Evolutionary conservation across 2,329 filamentous ascomycete species (phyloP).

Genomic region (Pseudocercospora fuligena): DNA sequence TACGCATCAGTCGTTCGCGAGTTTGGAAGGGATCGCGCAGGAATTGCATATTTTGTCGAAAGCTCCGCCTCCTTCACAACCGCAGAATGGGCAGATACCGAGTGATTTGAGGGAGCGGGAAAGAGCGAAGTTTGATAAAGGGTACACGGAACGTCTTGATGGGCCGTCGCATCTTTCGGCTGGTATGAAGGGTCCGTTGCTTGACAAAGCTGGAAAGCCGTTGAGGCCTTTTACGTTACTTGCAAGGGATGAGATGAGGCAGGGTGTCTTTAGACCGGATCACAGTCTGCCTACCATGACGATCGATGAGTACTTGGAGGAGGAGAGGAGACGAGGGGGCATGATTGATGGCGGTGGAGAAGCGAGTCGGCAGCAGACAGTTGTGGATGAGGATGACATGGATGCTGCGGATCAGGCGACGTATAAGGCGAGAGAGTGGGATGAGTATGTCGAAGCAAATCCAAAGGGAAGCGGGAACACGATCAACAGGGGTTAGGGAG

Average conservation of each 20-base stretch:
- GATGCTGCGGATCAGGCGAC: constrained; percentile 89
- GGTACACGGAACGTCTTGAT: constrained; percentile 78
- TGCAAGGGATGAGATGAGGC: constrained; percentile 69
- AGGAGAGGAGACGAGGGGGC: constrained; percentile 80
- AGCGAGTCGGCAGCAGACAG: constrained; percentile 67
- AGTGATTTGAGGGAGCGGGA: constrained; percentile 56
- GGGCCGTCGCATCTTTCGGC: constrained; percentile 58
- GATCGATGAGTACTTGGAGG: constrained; percentile 96
- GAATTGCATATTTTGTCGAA: constrained; percentile 82
- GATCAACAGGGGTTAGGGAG: constrained; percentile 71
- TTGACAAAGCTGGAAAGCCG: constrained; percentile 80
- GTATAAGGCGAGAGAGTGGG: constrained; percentile 92
- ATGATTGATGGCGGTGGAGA: constrained; percentile 91
- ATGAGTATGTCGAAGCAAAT: constrained; percentile 91
- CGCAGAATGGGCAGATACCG: constrained; percentile 42
- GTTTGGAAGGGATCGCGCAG: constrained; percentile 82
- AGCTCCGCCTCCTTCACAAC: constrained; percentile 63
- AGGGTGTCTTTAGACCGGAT: constrained; percentile 84
- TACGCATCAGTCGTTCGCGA: constrained; percentile 80
- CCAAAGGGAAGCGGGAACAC: constrained; percentile 84
- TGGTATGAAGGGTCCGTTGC: constrained; percentile 65
- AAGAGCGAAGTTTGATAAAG: constrained; percentile 54
- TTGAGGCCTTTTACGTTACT: constrained; percentile 86
- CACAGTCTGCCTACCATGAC: constrained; percentile 97
- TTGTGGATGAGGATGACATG: constrained; percentile 86